phyloP scores from a whole-genome alignment of 176 grass and related monocot genomes.

The Bromus sterilis region DNA sequence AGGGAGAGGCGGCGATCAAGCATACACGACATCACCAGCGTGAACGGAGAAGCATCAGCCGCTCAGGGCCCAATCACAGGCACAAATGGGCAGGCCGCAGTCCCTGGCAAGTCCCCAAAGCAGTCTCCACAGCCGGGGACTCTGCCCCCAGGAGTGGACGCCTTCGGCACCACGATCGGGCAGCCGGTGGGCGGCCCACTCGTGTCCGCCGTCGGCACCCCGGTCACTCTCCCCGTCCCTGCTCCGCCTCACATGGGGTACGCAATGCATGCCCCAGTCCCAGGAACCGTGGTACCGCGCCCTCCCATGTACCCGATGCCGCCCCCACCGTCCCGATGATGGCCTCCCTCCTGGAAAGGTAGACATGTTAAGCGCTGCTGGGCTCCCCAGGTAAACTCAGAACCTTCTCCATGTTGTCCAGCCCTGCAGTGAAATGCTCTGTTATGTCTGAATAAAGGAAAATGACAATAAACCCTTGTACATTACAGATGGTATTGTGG shows the following conservation, averaged over 20 bases:
- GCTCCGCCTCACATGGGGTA: conserved; percentile 70
- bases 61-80: conserved; percentile 64
- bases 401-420: not conserved
- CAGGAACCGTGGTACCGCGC: conserved; percentile 54
- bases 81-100: conserved; percentile 34
- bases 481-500: conserved; percentile 29
- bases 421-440: not conserved
- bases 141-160: conserved; percentile 34
- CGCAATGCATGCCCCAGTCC: conserved; percentile 34
- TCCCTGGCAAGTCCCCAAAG: conserved; percentile 46
- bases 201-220: conserved; percentile 80
- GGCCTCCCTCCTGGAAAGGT: not conserved
- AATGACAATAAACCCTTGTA: conserved; percentile 44
- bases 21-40: conserved; percentile 94
- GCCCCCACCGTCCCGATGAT: conserved; percentile 60
- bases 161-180: conserved; percentile 74
- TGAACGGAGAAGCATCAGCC: conserved; percentile 42
- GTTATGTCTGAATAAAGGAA: conserved; percentile 34
- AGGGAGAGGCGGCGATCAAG: conserved; percentile 84
- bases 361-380: not conserved
- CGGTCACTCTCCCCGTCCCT: conserved; percentile 54
- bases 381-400: not conserved
- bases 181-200: conserved; percentile 74
- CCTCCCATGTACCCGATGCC: conserved; percentile 66
- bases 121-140: conserved; percentile 39